Base-by-base conservation (phyloP, 176 grass and related monocot species). In the Carex littledalei region DNA sequence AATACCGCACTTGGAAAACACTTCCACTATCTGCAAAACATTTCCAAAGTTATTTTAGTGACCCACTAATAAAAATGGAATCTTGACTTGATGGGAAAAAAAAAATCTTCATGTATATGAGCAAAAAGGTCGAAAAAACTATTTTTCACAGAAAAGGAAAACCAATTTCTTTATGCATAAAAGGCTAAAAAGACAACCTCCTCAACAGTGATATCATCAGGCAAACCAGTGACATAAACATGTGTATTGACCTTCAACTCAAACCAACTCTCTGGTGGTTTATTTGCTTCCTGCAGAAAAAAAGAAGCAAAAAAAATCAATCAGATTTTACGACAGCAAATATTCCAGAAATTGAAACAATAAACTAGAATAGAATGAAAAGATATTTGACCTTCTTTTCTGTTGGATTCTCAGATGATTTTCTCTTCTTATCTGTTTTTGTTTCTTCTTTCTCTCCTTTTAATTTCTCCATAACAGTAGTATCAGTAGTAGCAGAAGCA, bases 251-350 rank as follows among this genome's bases (percentile, higher is more conserved):
- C 93, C 88, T 99, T 99, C 77, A 99, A 89, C 73, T 94, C 93
- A 94, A 99, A 99, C 96, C 96, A 99, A 88, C 88, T 90, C n/a
- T 95, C 93, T 64, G 96, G 96, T 78, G 96, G 93, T 88, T 99
- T 99, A 82, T 99, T 88, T 84, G 93, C 87, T 92, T 99, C 96
- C 96, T 95, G 85, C 41, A 49, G 69, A 79, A 81, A 83, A 5
- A 74, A 85, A 82, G 81, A 80, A 5, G 62, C 84, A 12, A 78
- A 32, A 84, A 21, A 32, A 84, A 21, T 9, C 75, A 49, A 85
- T 34, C 35, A 85, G 60, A 26, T 71, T 77, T 31, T 81, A 54
- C 26, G 8, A 84, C 35, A 66, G 24, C 15, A 61, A 64, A 24
- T 65, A 63, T 82, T 61, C 79, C 56, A 45, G 52, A 52, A 78